Base-by-base conservation (phyloP, 306 rosid genomes). In the Vachellia collinsii region DNA sequence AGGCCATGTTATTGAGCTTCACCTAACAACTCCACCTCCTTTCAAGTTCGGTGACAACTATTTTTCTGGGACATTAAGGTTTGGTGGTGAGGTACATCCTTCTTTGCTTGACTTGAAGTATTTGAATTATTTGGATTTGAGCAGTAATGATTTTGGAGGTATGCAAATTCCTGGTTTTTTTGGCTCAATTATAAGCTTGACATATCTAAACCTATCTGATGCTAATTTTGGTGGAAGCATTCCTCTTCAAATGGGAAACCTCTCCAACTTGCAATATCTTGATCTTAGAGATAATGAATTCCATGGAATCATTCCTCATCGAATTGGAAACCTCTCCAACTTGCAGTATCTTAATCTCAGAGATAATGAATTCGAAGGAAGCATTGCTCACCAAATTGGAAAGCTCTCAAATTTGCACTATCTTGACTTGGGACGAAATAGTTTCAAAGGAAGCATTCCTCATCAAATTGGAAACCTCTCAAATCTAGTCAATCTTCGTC, bases 381-480 rank as follows among this genome's bases (percentile, higher is more conserved):
- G 5, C 14, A 46, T 82, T 37, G 77, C 85, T 0, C 29, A 0
- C 0, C 0, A 0, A 0, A 0, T 47, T 85, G 47, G 0, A 3
- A 4, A 23, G 11, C 50, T 11, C 50, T 46, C 50, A 13, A 46
- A 10, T 46, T 46, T 85, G 76, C 12, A 10, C 5, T 56, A 51
- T 44, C 0, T 85, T 82, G 73, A n/a, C 42, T 1, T 61, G 78
- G 19, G 78, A 83, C 36, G 78, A 80, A 1, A 36, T 9, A 8
- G 11, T 81, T 81, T 81, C 83, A 83, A 22, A 44, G 61, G 36
- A 81, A 83, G 88, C 62, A 81, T 64, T 58, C 17, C 0, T 78
- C 83, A 20, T 29, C 34, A 29, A 29, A 29, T 29, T 29, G 34
- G 34, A 29, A 29, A 29, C 34, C 34, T 29, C 34, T 80, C 69